Evolutionary conservation across 2,329 filamentous ascomycete species (phyloP).

Genomic region (Aspergillus floridensis): DNA sequence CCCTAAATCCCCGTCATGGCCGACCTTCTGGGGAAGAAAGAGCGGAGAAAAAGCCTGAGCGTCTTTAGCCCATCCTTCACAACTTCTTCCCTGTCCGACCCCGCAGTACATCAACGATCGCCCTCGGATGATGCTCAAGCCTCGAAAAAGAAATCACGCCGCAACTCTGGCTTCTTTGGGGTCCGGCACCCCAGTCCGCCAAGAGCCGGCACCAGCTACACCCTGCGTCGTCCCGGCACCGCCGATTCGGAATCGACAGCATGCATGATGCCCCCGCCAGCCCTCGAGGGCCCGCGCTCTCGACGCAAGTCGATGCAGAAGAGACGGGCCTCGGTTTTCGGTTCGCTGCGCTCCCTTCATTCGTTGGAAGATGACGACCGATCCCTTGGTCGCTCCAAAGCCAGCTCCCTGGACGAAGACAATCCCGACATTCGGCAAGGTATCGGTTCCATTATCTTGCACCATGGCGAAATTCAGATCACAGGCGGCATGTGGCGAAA

Average conservation of each 20-base stretch:
- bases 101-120: conserved; percentile 33
- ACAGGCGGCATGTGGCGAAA: conserved; percentile 68
- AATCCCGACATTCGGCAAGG: conserved; percentile 32
- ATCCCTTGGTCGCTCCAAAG: conserved; percentile 50
- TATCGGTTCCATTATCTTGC: conserved; percentile 53
- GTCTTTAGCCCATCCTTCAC: conserved; percentile 32
- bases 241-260: conserved; percentile 27
- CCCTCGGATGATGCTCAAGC: conserved; percentile 37
- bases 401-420: conserved; percentile 47
- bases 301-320: conserved; percentile 47
- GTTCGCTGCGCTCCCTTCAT: conserved; percentile 55
- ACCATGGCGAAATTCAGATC: conserved; percentile 69
- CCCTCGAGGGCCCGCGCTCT: conserved; percentile 32
- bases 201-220: conserved; percentile 17
- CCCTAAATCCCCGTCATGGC: conserved; percentile 28
- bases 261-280: conserved; percentile 23
- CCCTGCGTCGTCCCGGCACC: conserved; percentile 28
- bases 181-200: conserved; percentile 29
- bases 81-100: conserved; percentile 22
- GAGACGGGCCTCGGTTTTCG: conserved; percentile 57
- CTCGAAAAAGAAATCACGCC: conserved; percentile 35
- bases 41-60: conserved; percentile 38
- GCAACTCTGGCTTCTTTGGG: conserved; percentile 41
- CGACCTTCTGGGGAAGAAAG: conserved; percentile 31
- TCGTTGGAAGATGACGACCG: conserved; percentile 54